A percentile compares a stretch with the other conserved stretches of the same genome.
phyloP scores from a whole-genome alignment of 331 rosid genomes.

The Stylosanthes scabra region DNA sequence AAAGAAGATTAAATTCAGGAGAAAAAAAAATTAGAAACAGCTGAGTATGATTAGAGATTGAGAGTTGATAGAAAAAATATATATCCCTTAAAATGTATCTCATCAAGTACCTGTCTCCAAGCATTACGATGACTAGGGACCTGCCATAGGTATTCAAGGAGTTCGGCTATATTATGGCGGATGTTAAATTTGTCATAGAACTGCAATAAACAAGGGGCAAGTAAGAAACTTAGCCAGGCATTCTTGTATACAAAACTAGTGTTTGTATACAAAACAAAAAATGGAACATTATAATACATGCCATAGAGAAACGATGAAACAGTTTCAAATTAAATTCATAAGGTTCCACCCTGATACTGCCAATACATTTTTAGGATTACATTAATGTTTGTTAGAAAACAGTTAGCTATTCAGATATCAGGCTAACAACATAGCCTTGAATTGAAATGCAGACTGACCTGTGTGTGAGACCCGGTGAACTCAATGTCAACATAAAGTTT shows the following conservation, averaged over 20 bases:
- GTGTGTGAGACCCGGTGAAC: slow-evolving; percentile 98
- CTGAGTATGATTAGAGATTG: neutral
- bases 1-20: slow-evolving; percentile 31
- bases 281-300: neutral
- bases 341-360: slow-evolving; percentile 14
- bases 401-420: neutral
- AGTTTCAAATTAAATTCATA: slow-evolving; percentile 26
- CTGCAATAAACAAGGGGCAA: slow-evolving; percentile 56
- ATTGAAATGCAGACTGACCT: slow-evolving; percentile 59
- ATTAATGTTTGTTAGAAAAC: neutral
- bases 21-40: slow-evolving; percentile 9
- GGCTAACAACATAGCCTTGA: slow-evolving; percentile 29
- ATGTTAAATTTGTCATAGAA: slow-evolving; percentile 98
- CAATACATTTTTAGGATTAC: slow-evolving; percentile 23
- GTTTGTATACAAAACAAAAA: slow-evolving; percentile 11
- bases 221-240: slow-evolving; percentile 27
- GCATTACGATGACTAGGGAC: slow-evolving; percentile 99
- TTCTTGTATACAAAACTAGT: neutral
- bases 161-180: slow-evolving; percentile 98
- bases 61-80: neutral
- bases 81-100: neutral
- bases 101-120: slow-evolving; percentile 83
- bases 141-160: slow-evolving; percentile 98
- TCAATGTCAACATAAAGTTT: slow-evolving; percentile 98
- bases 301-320: slow-evolving; percentile 19